Percentiles rank a stretch among this genome's conserved stretches.
These are phyloP conservation scores for Phaseolus coccineus DNA, from an alignment of 331 rosid species.

Conservation along the genomic window DNA sequence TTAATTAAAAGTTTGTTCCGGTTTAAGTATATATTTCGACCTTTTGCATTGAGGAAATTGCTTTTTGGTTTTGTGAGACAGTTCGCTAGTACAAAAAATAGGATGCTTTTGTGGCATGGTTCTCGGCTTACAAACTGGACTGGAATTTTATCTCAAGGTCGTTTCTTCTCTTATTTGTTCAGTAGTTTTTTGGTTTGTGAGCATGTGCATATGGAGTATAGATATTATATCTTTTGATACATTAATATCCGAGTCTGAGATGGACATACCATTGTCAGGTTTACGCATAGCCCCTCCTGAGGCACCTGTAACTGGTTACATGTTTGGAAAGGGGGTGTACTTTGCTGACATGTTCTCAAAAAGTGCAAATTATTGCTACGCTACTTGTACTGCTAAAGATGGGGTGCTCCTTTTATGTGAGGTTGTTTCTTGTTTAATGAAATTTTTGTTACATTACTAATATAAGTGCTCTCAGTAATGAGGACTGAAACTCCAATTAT, in stretches of 20 bases:
- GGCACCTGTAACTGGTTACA: conserved; percentile 94
- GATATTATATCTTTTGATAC: conserved; percentile 18
- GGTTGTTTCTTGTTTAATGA: conserved; percentile 60
- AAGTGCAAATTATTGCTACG: conserved; percentile 94
- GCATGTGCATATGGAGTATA: conserved; percentile 21
- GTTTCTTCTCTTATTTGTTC: conserved; percentile 38
- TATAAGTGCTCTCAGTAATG: neutral
- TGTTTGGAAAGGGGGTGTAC: conserved; percentile 98
- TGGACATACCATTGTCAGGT: conserved; percentile 58
- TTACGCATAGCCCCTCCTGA: conserved; percentile 99
- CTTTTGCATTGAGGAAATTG: conserved; percentile 22
- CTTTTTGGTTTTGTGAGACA: conserved; percentile 49
- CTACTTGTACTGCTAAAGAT: conserved; percentile 55
- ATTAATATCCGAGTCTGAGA: conserved; percentile 23
- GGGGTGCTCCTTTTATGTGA: conserved; percentile 96
- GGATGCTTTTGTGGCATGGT: conserved; percentile 98
- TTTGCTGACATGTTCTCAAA: conserved; percentile 99
- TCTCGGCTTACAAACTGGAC: conserved; percentile 97
- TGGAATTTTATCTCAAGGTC: conserved; percentile 98
- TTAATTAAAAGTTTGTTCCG: conserved; percentile 4
- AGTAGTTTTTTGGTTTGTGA: conserved; percentile 7
- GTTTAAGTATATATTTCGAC: conserved; percentile 19
- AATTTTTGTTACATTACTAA: neutral
- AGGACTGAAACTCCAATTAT: conserved; percentile 21
- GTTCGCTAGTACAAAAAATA: conserved; percentile 74